A percentile compares a stretch with the other conserved stretches of the same genome.
phyloP scores from a whole-genome alignment of 345 rosid species.

The Lepidium africanum region DNA sequence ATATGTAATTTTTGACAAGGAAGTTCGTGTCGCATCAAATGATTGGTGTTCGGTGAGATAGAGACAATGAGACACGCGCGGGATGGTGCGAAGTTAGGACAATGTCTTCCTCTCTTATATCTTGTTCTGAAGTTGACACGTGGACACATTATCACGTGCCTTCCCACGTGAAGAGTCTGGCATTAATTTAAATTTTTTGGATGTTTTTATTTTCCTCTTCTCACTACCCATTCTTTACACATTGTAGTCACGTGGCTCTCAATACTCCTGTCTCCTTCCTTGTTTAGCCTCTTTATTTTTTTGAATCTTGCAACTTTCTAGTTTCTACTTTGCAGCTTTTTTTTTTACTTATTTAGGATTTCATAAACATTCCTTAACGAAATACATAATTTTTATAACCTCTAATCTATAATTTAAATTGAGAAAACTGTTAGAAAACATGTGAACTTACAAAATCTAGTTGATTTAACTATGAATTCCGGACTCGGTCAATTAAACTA shows the following conservation, averaged over 20 bases:
- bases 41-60: slow-evolving; percentile 29
- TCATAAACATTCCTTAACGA: not conserved
- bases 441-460: too few relatives aligned
- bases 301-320: slow-evolving; percentile 3
- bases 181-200: not conserved
- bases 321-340: slow-evolving; percentile 8
- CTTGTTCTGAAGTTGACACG: slow-evolving; percentile 1
- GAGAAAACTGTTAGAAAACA: too few relatives aligned
- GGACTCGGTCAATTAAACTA: too few relatives aligned
- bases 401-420: too few relatives aligned
- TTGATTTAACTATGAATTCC: too few relatives aligned
- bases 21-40: slow-evolving; percentile 9
- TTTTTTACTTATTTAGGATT: not conserved
- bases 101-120: not conserved
- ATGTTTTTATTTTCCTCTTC: not conserved
- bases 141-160: slow-evolving; percentile 14
- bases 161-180: slow-evolving; percentile 14
- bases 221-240: not conserved
- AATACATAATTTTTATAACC: not conserved
- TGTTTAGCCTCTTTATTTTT: not conserved
- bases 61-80: slow-evolving; percentile 22
- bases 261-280: slow-evolving; percentile 15
- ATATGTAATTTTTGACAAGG: not conserved
- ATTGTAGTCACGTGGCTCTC: slow-evolving; percentile 20
- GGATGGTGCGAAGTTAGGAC: slow-evolving; percentile 2